Percentiles rank a stretch among this genome's conserved stretches.
Evolutionary conservation across 2,329 filamentous ascomycete genomes (phyloP).

Genomic region (Xylariales sp.): DNA sequence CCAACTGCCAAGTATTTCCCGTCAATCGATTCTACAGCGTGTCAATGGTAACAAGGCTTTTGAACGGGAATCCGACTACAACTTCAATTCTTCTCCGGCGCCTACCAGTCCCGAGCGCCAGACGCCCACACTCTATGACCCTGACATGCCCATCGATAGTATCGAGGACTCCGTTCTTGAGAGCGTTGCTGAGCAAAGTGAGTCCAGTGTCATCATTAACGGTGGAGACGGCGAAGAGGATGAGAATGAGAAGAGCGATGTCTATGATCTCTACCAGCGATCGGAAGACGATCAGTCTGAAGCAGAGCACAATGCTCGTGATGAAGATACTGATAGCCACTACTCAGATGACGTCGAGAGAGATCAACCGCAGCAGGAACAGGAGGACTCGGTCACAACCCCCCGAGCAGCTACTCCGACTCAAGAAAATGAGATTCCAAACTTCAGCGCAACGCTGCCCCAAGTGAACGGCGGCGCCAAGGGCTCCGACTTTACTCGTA

Average conservation of each 20-base stretch:
- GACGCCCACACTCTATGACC: slow-evolving; percentile 63
- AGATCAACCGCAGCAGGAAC: slow-evolving; percentile 19
- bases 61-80: slow-evolving; percentile 57
- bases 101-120: slow-evolving; percentile 55
- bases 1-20: slow-evolving; percentile 74
- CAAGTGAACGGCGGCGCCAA: slow-evolving; percentile 30
- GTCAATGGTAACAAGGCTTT: slow-evolving; percentile 63
- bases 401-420: slow-evolving; percentile 42
- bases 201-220: slow-evolving; percentile 63
- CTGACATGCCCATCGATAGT: slow-evolving; percentile 85
- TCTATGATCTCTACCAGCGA: slow-evolving; percentile 63
- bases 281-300: slow-evolving; percentile 34
- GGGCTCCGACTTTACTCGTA: slow-evolving; percentile 35
- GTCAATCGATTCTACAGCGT: slow-evolving; percentile 87
- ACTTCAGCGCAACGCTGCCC: slow-evolving; percentile 32
- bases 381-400: slow-evolving; percentile 45
- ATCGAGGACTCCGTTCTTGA: slow-evolving; percentile 66
- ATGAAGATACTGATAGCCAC: slow-evolving; percentile 49
- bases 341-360: slow-evolving; percentile 42
- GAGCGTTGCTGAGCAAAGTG: slow-evolving; percentile 41
- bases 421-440: slow-evolving; percentile 23
- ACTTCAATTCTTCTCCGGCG: slow-evolving; percentile 58
- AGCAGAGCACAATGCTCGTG: slow-evolving; percentile 31
- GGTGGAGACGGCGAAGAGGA: slow-evolving; percentile 48
- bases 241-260: slow-evolving; percentile 54